Evolutionary conservation across 2,329 filamentous ascomycete species (phyloP).

Genomic region (Dactylellina cionopaga): DNA sequence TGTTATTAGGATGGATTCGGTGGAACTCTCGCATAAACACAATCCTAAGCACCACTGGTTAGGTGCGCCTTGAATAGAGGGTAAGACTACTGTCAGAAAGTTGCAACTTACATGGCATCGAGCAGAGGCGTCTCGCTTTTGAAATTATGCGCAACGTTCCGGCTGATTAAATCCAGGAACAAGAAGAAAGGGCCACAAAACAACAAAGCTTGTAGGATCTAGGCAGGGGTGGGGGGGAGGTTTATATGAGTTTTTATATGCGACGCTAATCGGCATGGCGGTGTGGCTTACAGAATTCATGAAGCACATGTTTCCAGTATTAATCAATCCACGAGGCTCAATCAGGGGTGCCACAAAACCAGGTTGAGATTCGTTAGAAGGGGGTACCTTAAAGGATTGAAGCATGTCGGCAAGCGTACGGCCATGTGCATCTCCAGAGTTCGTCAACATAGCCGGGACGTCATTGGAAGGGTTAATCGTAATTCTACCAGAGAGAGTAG

Average conservation of each 20-base stretch:
- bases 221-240: slow-evolving; percentile 30
- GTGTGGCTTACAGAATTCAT: slow-evolving; percentile 94
- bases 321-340: slow-evolving; percentile 91
- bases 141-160: slow-evolving; percentile 86
- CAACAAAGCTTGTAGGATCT: slow-evolving; percentile 94
- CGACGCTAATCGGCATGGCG: neutral
- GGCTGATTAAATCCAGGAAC: slow-evolving; percentile 86
- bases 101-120: slow-evolving; percentile 82
- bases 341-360: slow-evolving; percentile 79
- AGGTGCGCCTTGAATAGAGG: slow-evolving; percentile 14
- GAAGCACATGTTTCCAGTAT: slow-evolving; percentile 99
- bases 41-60: slow-evolving; percentile 69
- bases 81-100: neutral
- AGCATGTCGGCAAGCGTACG: slow-evolving; percentile 81
- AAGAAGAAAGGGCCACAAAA: slow-evolving; percentile 95
- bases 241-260: neutral
- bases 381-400: slow-evolving; percentile 72
- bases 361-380: slow-evolving; percentile 61
- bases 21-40: slow-evolving; percentile 95
- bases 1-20: slow-evolving; percentile 70
- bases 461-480: slow-evolving; percentile 59
- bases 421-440: slow-evolving; percentile 63
- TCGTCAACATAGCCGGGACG: neutral
- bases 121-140: slow-evolving; percentile 93
- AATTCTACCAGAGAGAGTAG: slow-evolving; percentile 58